These are phyloP conservation scores for Nematocida sp. DNA, from an alignment of 371 early-diverging fungal species.

Conservation along the genomic window DNA sequence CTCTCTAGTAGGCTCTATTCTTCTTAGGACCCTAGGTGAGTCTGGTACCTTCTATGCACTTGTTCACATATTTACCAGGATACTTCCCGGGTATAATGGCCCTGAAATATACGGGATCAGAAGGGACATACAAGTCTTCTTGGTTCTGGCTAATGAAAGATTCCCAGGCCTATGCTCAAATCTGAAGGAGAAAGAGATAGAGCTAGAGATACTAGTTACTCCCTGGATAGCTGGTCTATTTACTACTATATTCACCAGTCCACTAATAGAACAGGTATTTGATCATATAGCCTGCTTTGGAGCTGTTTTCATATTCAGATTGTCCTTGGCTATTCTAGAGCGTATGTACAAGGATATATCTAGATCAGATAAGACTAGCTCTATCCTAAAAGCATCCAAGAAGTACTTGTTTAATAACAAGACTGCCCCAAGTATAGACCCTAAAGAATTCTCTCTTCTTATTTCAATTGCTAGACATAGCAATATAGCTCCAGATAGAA, in stretches of 20 bases:
- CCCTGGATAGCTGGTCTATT: conserved; percentile 44
- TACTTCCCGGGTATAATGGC: conserved; percentile 36
- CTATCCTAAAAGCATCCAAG: conserved; percentile 32
- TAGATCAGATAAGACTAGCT: conserved; percentile 25
- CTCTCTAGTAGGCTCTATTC: conserved; percentile 14
- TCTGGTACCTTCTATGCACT: conserved; percentile 11
- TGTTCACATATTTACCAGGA: conserved; percentile 28
- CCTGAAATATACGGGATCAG: conserved; percentile 34
- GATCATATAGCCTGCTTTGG: conserved; percentile 36
- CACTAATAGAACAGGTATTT: conserved; percentile 29
- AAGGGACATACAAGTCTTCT: conserved; percentile 31
- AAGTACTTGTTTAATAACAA: conserved; percentile 26
- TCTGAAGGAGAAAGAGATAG: conserved; percentile 26
- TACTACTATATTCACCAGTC: conserved; percentile 18
- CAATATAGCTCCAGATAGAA: conserved; percentile 8
- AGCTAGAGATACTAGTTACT: conserved; percentile 30
- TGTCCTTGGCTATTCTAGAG: conserved; percentile 37
- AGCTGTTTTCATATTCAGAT: conserved; percentile 20
- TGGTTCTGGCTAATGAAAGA: conserved; percentile 9
- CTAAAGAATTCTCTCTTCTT: conserved; percentile 21
- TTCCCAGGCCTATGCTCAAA: conserved; percentile 34
- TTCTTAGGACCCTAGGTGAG: conserved; percentile 33
- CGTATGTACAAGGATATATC: conserved; percentile 34
- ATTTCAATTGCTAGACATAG: not conserved
- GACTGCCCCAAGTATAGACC: not conserved